phyloP scores from a whole-genome alignment of 2,329 filamentous ascomycete genomes.

The Alternaria metachromatica region DNA sequence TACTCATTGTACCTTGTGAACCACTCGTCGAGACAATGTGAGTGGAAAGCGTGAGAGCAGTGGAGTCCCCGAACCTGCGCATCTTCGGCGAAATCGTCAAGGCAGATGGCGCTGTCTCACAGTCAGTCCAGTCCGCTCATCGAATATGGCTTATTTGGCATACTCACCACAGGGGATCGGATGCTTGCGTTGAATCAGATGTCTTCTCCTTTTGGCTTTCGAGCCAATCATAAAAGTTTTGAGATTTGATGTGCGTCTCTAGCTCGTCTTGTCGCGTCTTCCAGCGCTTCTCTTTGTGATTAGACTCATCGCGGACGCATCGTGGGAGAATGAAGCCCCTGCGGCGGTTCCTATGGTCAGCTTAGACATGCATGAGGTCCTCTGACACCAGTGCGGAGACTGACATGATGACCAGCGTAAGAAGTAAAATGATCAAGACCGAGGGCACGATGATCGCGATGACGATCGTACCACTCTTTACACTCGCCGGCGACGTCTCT shows the following conservation, averaged over 20 bases:
- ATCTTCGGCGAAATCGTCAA: slow-evolving; percentile 43
- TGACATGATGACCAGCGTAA: slow-evolving; percentile 41
- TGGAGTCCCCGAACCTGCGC: slow-evolving; percentile 44
- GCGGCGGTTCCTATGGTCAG: slow-evolving; percentile 21
- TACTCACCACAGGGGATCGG: slow-evolving; percentile 37
- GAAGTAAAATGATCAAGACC: slow-evolving; percentile 38
- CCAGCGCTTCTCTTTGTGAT: slow-evolving; percentile 28
- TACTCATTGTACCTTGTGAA: slow-evolving; percentile 46
- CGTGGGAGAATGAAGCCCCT: slow-evolving; percentile 34
- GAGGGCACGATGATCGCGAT: slow-evolving; percentile 43
- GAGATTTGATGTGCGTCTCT: slow-evolving; percentile 38
- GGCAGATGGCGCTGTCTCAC: slow-evolving; percentile 43
- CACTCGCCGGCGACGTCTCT: background rate
- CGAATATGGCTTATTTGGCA: background rate
- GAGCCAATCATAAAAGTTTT: slow-evolving; percentile 45
- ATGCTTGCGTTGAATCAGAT: slow-evolving; percentile 18
- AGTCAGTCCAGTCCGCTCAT: slow-evolving; percentile 8
- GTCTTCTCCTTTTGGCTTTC: slow-evolving; percentile 30
- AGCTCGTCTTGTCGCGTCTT: slow-evolving; percentile 41
- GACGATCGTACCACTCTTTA: slow-evolving; percentile 25
- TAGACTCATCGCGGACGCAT: slow-evolving; percentile 15
- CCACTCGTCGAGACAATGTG: slow-evolving; percentile 48
- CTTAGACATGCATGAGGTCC: background rate
- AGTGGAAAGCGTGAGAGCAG: slow-evolving; percentile 48
- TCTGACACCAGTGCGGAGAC: slow-evolving; percentile 1